A percentile compares a stretch with the other conserved stretches of the same genome.
Conservation (phyloP, 495 filamentous ascomycete species). For the Rhypophila decipiens region DNA sequence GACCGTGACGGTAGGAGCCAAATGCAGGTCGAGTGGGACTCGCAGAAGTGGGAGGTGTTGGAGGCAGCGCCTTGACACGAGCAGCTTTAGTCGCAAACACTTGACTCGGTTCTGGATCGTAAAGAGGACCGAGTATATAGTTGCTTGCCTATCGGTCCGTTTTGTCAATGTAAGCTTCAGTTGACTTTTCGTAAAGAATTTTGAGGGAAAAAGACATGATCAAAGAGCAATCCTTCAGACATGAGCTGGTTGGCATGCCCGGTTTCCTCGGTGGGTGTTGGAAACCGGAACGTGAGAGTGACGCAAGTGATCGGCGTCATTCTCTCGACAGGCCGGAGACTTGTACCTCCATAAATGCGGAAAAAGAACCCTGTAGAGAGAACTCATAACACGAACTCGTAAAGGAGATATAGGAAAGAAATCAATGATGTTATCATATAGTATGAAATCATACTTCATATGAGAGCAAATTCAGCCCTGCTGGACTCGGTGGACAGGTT, state of each 20-base stretch:
- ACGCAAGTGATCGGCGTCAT: conserved; percentile 15
- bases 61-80: conserved; percentile 12
- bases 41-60: conserved; percentile 28
- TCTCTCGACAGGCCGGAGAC: neutral
- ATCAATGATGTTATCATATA: too few species aligned
- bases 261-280: too few species aligned
- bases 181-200: neutral
- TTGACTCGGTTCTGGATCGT: conserved; percentile 25
- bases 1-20: neutral
- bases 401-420: too few species aligned
- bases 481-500: too few species aligned
- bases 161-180: too few species aligned
- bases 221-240: neutral
- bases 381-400: too few species aligned
- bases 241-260: too few species aligned
- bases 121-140: conserved; percentile 51
- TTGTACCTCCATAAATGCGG: conserved; percentile 1
- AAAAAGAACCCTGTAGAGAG: too few species aligned
- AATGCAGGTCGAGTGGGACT: conserved; percentile 16
- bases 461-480: too few species aligned
- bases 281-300: conserved; percentile 14
- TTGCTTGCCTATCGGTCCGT: conserved; percentile 42
- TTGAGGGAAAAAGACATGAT: conserved; percentile 3
- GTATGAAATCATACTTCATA: too few species aligned
- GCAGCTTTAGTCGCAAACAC: conserved; percentile 23